Conservation (phyloP, 1,284 basidiomycete species). For the Polyporus tsugae region DNA sequence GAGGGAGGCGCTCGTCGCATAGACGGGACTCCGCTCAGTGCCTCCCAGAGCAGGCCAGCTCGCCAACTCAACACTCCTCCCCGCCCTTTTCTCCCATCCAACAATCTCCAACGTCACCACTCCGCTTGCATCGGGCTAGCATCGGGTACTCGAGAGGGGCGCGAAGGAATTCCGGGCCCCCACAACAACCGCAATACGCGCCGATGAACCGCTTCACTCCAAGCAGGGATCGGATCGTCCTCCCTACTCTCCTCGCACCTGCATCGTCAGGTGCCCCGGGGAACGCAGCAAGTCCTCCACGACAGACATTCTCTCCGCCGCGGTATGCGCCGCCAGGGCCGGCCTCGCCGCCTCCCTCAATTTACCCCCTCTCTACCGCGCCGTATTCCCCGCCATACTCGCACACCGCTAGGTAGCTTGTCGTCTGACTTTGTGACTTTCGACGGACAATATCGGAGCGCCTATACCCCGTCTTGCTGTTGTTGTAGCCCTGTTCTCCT, state of each 20-base stretch:
- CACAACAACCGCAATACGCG: constrained; percentile 14
- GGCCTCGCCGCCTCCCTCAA: constrained; percentile 1
- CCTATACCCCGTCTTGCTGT: constrained; percentile 7
- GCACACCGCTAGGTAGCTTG: not conserved
- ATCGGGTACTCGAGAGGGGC: constrained; percentile 26
- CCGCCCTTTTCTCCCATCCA: constrained; percentile 9
- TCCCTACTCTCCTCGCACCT: constrained; percentile 35
- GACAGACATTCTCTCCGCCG: constrained; percentile 10
- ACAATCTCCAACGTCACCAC: constrained; percentile 1
- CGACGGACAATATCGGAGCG: too few relatives aligned
- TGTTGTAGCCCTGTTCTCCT: not conserved
- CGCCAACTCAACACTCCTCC: constrained; percentile 2
- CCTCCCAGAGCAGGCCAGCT: constrained; percentile 10
- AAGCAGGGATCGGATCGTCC: constrained; percentile 31
- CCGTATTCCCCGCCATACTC: constrained; percentile 12
- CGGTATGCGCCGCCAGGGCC: constrained; percentile 19
- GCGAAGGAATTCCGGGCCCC: constrained; percentile 18
- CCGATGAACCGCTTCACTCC: constrained; percentile 30
- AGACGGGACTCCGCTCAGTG: constrained; percentile 30
- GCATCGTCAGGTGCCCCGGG: not conserved
- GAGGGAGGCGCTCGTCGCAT: constrained; percentile 26
- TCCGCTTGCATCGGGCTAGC: constrained; percentile 19
- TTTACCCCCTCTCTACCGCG: constrained; percentile 1
- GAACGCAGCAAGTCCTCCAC: not conserved
- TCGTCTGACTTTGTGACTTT: constrained; percentile 10